Evolutionary conservation across 495 filamentous ascomycete species (phyloP), one percentile per base, ranked within the genome.

Genomic region (Bombardia bombarda): DNA sequence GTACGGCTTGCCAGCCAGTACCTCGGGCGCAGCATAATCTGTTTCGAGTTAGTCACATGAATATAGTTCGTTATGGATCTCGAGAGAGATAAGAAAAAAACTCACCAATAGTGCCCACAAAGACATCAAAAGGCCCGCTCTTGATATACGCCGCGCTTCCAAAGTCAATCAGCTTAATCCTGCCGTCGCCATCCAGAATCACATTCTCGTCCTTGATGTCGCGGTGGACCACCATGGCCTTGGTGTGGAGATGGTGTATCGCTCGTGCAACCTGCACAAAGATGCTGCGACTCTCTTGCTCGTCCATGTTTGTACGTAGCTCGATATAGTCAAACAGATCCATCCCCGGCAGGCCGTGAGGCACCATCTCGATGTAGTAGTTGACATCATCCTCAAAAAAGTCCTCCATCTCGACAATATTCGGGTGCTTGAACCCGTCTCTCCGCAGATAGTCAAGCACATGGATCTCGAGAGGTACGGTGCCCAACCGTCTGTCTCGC

Each of bases 161-260:
- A 50, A 98, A 98, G 63, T 98, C 92, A 53, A 98, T 96, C 49
- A 98, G 68, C 67, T 96, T 97, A 63, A 97, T 94, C 42, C 84
- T 83, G 3, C 90, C 90, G 56, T 96, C 90, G 14, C 92, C 90
- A 55, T 98, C 93, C 9, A 98, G 69, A 22, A 97, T 82, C 32
- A 98, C 86, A 46, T 98, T 98, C 63, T 98, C 92, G 56, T 98
- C 92, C 65, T 98, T 98, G 75, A 98, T 96, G 52, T 98, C 92
- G 14, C 92, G 82, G 54, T 98, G 92, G 31, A 98, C 92, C 7
- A 98, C 92, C 22, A 87, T 66, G 0, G 92, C 89, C 59, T 86
- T 92, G 18, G 81, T 87, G 56, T 98, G 92, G 17, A 98, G 66
- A 61, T 96, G 90, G 47, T 92, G 84, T 36, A 97, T 77, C 7